A percentile compares a stretch with the other conserved stretches of the same genome.
These are phyloP conservation scores for Falciphora oryzae DNA, from an alignment of 2,329 filamentous ascomycete species.

Conservation along the genomic window DNA sequence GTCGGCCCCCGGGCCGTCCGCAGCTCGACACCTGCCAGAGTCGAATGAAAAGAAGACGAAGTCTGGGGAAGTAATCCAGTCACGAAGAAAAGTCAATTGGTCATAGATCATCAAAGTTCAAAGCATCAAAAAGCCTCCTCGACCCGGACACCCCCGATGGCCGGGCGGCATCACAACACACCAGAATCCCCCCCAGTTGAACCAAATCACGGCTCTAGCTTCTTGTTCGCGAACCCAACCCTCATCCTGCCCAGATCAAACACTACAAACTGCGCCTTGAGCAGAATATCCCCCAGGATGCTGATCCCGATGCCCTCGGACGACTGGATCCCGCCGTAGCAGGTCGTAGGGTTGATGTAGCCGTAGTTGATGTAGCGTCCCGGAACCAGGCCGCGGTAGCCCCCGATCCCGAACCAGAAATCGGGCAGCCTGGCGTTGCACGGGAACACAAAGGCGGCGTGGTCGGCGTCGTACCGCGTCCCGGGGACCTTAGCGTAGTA, in stretches of 20 bases:
- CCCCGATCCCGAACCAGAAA: constrained; percentile 30
- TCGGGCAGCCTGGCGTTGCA: constrained; percentile 28
- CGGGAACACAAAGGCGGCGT: constrained; percentile 32
- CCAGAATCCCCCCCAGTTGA: background rate
- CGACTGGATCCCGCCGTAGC: constrained; percentile 31
- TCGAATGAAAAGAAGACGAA: too few relatives aligned
- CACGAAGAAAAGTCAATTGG: too few relatives aligned
- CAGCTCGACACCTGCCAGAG: too few relatives aligned
- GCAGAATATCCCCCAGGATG: constrained; percentile 24
- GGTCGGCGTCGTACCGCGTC: constrained; percentile 25
- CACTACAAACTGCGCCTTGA: constrained; percentile 28
- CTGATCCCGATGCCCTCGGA: constrained; percentile 18
- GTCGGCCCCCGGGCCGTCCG: too few relatives aligned
- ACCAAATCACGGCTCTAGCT: background rate
- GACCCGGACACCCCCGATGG: too few relatives aligned
- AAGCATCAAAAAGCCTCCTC: background rate
- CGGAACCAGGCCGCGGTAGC: constrained; percentile 26
- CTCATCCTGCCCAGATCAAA: constrained; percentile 29
- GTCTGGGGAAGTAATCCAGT: too few relatives aligned
- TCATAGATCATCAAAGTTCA: too few relatives aligned
- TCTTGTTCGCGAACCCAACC: constrained; percentile 35
- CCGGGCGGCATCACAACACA: too few relatives aligned
- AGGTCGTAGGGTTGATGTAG: constrained; percentile 16
- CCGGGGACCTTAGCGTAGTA: constrained; percentile 34
- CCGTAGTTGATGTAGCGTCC: constrained; percentile 20